These are phyloP conservation scores for Quercus agrifolia DNA, from an alignment of 306 rosid species.

Conservation along the genomic window DNA sequence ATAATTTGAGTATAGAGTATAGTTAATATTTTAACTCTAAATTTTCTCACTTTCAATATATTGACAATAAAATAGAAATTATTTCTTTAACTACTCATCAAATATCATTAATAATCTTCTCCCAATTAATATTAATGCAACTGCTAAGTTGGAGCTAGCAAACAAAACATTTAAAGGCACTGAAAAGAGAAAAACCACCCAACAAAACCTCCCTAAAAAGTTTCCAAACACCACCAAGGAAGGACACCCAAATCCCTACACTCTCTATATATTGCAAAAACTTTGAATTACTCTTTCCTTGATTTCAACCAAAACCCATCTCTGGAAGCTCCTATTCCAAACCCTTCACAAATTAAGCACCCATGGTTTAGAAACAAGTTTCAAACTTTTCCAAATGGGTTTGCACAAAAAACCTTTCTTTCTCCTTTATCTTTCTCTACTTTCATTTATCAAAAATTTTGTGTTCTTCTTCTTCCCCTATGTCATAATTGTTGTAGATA, in stretches of 20 bases:
- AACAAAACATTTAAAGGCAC: background rate
- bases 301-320: background rate
- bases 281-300: background rate
- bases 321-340: background rate
- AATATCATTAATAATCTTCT: background rate
- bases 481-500: conserved; percentile 28
- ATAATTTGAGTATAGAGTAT: background rate
- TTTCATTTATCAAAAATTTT: background rate
- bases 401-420: conserved; percentile 3
- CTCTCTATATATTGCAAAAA: background rate
- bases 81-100: background rate
- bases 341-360: background rate
- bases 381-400: conserved; percentile 42
- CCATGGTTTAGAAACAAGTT: background rate
- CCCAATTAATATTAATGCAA: background rate
- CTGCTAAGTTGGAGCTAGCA: background rate
- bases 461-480: background rate
- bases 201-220: background rate
- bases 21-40: conserved; percentile 5
- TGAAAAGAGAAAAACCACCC: background rate
- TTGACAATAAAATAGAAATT: background rate
- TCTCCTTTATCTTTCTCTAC: conserved; percentile 16
- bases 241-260: no score
- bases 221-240: background rate
- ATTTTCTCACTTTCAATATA: background rate